Evolutionary conservation across 2,329 filamentous ascomycete genomes (phyloP).

Genomic region (Paramyrothecium roridum): DNA sequence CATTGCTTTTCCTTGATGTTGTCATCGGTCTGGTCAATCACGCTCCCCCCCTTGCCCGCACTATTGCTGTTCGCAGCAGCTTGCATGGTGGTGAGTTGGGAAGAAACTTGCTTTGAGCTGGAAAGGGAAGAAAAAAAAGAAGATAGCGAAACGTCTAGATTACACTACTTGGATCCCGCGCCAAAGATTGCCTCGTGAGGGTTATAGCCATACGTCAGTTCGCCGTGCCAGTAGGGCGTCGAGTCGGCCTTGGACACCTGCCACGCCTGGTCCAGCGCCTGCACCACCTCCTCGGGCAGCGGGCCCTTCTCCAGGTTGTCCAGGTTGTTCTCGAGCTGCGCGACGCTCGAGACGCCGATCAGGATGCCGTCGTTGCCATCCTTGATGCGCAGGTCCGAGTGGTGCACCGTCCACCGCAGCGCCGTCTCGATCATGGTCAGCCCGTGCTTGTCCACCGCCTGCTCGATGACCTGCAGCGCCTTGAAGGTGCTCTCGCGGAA

Average conservation of each 20-base stretch:
- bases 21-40: too few species aligned
- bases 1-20: too few species aligned
- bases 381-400: conserved; percentile 56
- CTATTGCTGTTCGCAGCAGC: too few species aligned
- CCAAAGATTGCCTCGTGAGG: conserved; percentile 58
- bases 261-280: conserved; percentile 78
- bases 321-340: conserved; percentile 57
- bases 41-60: too few species aligned
- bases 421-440: conserved; percentile 71
- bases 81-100: too few species aligned
- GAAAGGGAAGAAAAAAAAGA: neutral
- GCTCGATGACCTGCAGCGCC: conserved; percentile 66
- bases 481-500: conserved; percentile 64
- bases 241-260: conserved; percentile 58
- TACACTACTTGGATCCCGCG: conserved; percentile 33
- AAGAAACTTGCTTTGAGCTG: neutral
- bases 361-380: conserved; percentile 57
- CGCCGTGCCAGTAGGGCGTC: conserved; percentile 53
- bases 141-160: neutral
- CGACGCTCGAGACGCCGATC: conserved; percentile 55
- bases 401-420: conserved; percentile 70
- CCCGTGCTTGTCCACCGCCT: conserved; percentile 63
- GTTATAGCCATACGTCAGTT: conserved; percentile 66
- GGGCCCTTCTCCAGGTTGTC: conserved; percentile 64
- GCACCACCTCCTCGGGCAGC: conserved; percentile 71